Conservation (phyloP, 495 filamentous ascomycete species). For the Neurospora sp. region DNA sequence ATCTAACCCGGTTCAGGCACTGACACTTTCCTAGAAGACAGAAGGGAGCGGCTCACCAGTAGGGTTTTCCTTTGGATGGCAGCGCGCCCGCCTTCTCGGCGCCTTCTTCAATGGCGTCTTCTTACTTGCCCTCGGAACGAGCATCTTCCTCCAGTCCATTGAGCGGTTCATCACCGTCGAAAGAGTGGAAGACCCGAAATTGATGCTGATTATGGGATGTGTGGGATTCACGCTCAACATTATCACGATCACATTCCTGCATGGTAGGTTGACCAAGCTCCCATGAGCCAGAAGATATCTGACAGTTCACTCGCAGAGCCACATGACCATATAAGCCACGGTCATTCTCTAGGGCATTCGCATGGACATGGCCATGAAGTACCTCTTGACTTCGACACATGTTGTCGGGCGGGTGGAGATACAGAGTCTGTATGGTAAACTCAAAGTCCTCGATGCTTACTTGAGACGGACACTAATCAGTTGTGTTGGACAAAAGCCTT, state of each 20-base stretch:
- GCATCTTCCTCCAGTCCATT: conserved; percentile 86
- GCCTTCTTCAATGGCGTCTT: conserved; percentile 97
- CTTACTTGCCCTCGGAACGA: conserved; percentile 78
- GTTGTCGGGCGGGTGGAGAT: background rate
- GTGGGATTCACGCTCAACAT: conserved; percentile 77
- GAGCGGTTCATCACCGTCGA: conserved; percentile 61
- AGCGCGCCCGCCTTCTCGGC: conserved; percentile 82
- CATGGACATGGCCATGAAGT: background rate
- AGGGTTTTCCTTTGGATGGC: conserved; percentile 56
- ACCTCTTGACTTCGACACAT: background rate
- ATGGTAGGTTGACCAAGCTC: conserved; percentile 40
- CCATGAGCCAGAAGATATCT: background rate
- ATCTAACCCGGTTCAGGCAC: background rate
- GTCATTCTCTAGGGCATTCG: conserved; percentile 20
- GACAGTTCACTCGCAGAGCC: conserved; percentile 14
- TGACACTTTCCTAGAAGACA: conserved; percentile 26
- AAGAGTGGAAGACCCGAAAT: conserved; percentile 54
- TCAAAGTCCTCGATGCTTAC: conserved; percentile 7
- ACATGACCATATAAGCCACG: conserved; percentile 25
- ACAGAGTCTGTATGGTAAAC: background rate
- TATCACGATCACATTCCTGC: conserved; percentile 69
- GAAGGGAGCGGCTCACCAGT: conserved; percentile 29
- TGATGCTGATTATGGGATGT: conserved; percentile 75
- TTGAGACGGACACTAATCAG: conserved; percentile 44
- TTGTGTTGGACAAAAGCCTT: conserved; percentile 37